Evolutionary conservation across 768 basidiomycete genomes (phyloP).

Genomic region (Saitozyma podzolica): DNA sequence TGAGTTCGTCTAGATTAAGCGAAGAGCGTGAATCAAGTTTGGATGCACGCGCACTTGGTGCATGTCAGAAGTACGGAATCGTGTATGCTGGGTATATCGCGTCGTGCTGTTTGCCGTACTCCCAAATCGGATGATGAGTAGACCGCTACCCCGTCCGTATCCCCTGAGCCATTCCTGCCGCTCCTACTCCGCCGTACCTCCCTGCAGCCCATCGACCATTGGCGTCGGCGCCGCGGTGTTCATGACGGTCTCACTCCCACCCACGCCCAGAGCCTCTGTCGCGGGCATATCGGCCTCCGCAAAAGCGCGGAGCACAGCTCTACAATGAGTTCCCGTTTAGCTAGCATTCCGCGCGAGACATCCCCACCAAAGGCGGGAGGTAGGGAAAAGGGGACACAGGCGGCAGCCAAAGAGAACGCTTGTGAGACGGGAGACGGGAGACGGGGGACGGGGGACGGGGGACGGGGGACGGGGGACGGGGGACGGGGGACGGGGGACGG

Average conservation of each 20-base stretch:
- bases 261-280: constrained; percentile 2
- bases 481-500: background rate
- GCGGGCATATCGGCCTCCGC: constrained; percentile 18
- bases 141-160: no score
- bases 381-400: no score
- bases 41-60: background rate
- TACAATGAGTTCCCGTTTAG: background rate
- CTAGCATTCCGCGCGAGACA: background rate
- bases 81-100: background rate
- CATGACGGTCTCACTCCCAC: background rate
- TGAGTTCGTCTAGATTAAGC: no score
- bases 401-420: no score
- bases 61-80: background rate
- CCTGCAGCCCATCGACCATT: no score
- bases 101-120: background rate
- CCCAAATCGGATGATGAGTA: no score
- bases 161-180: background rate
- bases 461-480: background rate
- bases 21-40: no score
- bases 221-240: no score
- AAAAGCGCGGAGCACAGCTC: constrained; percentile 16
- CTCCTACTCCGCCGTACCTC: background rate
- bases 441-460: background rate
- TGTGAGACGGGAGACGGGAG: background rate
- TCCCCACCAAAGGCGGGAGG: background rate